Conservation (phyloP, 495 filamentous ascomycete species). For the Xylaria nigripes region DNA sequence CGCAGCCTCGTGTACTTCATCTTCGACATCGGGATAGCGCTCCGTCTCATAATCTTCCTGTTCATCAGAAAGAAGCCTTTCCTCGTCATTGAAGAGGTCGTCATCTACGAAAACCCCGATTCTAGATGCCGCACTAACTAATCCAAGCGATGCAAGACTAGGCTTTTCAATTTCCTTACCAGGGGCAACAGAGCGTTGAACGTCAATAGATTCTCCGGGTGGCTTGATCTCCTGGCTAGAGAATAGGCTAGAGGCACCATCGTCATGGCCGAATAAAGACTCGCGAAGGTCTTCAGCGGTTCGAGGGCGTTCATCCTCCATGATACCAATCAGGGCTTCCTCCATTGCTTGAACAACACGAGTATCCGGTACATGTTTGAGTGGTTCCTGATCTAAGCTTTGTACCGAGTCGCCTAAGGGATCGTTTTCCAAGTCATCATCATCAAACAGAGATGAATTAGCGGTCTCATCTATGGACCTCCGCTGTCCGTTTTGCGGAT, state of each 20-base stretch:
- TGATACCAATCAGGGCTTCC: constrained; percentile 86
- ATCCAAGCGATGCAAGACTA: constrained; percentile 81
- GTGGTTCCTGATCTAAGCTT: constrained; percentile 42
- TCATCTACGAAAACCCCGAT: constrained; percentile 87
- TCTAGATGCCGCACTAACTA: constrained; percentile 71
- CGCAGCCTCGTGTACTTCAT: constrained; percentile 88
- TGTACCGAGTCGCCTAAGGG: constrained; percentile 44
- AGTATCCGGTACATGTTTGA: constrained; percentile 39
- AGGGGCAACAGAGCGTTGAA: constrained; percentile 21
- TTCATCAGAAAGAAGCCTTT: constrained; percentile 79
- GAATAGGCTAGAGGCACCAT: constrained; percentile 42
- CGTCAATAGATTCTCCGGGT: constrained; percentile 51
- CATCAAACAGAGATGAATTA: constrained; percentile 43
- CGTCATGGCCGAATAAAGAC: constrained; percentile 47
- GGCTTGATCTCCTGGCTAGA: constrained; percentile 38
- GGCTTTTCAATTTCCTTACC: constrained; percentile 58
- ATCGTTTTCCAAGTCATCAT: constrained; percentile 47
- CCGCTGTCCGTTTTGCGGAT: constrained; percentile 30
- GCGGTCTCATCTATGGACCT: constrained; percentile 42
- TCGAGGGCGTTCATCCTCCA: constrained; percentile 59
- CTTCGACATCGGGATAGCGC: constrained; percentile 54
- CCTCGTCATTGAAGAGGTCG: constrained; percentile 87
- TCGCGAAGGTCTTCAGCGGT: constrained; percentile 54
- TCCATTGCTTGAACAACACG: constrained; percentile 87
- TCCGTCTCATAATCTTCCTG: constrained; percentile 62